A percentile compares a stretch with the other conserved stretches of the same genome.
phyloP scores from a whole-genome alignment of 345 rosid species.

The Boechera retrofracta region DNA sequence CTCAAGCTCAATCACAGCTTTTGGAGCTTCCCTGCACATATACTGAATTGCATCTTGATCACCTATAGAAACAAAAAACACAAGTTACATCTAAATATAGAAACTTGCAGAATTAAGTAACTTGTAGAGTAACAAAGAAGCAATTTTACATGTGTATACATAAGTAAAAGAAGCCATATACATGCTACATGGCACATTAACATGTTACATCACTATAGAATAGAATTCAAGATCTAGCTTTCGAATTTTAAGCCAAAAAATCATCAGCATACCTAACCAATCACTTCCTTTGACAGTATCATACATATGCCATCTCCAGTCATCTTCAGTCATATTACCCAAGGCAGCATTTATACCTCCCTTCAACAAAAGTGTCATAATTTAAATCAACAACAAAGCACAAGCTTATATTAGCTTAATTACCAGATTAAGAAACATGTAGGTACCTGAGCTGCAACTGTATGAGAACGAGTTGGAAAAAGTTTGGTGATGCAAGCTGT shows the following conservation, averaged over 20 bases:
- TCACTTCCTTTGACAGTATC: conserved; percentile 99
- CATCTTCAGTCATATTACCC: conserved; percentile 95
- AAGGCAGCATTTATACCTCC: conserved; percentile 97
- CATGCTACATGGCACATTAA: not conserved
- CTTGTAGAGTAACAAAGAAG: not conserved
- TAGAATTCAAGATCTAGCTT: not conserved
- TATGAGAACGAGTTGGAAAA: conserved; percentile 92
- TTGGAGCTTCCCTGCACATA: conserved; percentile 99
- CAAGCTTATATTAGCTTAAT: not conserved
- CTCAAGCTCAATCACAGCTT: conserved; percentile 97
- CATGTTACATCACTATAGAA: not conserved
- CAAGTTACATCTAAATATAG: conserved; percentile 11
- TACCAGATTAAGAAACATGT: not conserved
- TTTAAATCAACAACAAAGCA: not conserved
- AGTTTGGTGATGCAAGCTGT: conserved; percentile 96
- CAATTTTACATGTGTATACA: not conserved
- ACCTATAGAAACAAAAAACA: conserved; percentile 50
- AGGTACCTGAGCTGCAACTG: conserved; percentile 89
- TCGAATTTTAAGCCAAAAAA: not conserved
- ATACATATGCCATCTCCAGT: conserved; percentile 99
- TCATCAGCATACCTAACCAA: conserved; percentile 80
- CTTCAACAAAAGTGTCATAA: conserved; percentile 45
- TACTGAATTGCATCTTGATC: conserved; percentile 99
- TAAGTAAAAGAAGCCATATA: not conserved
- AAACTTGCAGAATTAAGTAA: not conserved